Percentiles rank a stretch among this genome's conserved stretches.
Conservation (phyloP, 2,329 filamentous ascomycete species). For the Colletotrichum sublineola region DNA sequence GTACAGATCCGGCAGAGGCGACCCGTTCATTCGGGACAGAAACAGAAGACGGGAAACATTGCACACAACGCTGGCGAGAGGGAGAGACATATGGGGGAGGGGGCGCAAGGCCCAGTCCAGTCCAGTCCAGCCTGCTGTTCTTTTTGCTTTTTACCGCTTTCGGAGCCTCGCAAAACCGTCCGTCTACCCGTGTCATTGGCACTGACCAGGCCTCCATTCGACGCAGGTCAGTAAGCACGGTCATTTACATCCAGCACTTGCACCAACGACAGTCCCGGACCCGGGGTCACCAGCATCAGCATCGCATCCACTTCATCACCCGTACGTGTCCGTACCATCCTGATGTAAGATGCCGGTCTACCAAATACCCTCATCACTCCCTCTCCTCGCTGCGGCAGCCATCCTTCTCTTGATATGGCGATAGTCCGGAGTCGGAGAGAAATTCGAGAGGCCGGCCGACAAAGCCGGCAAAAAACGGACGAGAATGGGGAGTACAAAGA, state of each 20-base stretch:
- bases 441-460: background rate
- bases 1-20: conserved; percentile 34
- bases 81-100: background rate
- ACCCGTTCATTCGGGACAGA: conserved; percentile 32
- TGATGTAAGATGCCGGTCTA: background rate
- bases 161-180: conserved; percentile 33
- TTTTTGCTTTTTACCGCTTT: conserved; percentile 32
- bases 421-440: background rate
- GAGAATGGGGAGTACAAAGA: background rate
- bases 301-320: background rate
- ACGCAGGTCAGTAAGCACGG: conserved; percentile 16
- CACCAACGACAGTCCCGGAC: background rate
- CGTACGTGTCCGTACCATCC: background rate
- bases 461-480: background rate
- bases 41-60: conserved; percentile 21
- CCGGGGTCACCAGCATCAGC: conserved; percentile 3
- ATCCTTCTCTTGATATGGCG: background rate
- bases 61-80: conserved; percentile 4
- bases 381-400: background rate
- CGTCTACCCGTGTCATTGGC: conserved; percentile 32
- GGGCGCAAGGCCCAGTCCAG: conserved; percentile 24
- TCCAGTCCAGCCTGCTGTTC: conserved; percentile 11
- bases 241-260: background rate
- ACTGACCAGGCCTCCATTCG: conserved; percentile 32
- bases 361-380: background rate